Evolutionary conservation across 148 eudicot genomes (phyloP).

Genomic region (Simmondsia chinensis): DNA sequence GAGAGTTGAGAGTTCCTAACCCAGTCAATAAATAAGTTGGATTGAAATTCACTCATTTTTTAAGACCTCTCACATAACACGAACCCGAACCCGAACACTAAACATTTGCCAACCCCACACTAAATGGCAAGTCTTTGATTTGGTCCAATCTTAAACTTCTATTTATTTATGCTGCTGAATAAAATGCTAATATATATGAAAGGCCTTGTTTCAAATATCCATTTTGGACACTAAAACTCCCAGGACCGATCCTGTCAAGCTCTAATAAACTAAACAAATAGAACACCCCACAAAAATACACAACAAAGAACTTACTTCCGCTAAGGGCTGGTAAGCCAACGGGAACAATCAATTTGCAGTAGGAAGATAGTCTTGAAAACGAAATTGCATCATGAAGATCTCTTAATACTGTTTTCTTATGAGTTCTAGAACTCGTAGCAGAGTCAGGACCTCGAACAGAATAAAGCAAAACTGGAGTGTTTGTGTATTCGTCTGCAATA

Average conservation of each 20-base stretch:
- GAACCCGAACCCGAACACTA: no score
- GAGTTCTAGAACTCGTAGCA: slow-evolving; percentile 22
- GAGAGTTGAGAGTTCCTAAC: no score
- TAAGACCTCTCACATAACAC: no score
- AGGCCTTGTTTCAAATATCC: neutral
- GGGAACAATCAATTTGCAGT: slow-evolving; percentile 71
- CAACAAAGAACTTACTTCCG: slow-evolving; percentile 36
- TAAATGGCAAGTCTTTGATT: no score
- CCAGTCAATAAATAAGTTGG: no score
- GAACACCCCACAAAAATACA: no score
- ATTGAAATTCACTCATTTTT: no score
- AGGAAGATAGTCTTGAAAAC: slow-evolving; percentile 65
- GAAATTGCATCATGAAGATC: slow-evolving; percentile 81
- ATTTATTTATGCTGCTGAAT: neutral
- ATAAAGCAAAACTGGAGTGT: slow-evolving; percentile 73
- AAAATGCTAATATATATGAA: neutral
- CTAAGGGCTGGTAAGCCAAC: slow-evolving; percentile 69
- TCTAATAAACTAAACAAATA: no score
- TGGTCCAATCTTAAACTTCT: no score
- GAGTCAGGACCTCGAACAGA: slow-evolving; percentile 49
- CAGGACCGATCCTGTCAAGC: no score
- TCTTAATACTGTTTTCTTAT: slow-evolving; percentile 35
- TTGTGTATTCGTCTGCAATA: slow-evolving; percentile 80
- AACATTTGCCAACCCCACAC: no score
- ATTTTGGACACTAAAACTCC: no score